Evolutionary conservation across 176 grass and related monocot species (phyloP).

Genomic region (Ensete ventricosum): DNA sequence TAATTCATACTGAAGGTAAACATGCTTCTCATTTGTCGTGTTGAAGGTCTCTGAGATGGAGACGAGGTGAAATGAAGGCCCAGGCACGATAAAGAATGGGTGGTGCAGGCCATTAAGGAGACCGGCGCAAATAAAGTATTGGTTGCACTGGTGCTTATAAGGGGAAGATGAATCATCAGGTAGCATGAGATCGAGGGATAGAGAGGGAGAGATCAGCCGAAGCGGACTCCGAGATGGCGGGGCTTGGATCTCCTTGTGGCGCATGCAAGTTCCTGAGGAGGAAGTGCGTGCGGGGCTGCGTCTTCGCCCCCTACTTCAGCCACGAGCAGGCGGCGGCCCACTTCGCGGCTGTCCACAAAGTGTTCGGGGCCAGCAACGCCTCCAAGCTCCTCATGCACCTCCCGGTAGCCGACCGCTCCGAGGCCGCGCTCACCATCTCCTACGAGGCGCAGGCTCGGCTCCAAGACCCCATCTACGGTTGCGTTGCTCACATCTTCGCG

Average conservation of each 20-base stretch:
- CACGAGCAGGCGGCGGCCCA: slow-evolving; percentile 87
- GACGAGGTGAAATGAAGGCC: neutral
- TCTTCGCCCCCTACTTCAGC: slow-evolving; percentile 97
- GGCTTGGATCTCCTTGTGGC: slow-evolving; percentile 81
- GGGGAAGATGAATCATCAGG: neutral
- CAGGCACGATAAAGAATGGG: too few relatives aligned
- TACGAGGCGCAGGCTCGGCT: slow-evolving; percentile 92
- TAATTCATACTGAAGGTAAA: neutral
- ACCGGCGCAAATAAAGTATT: slow-evolving; percentile 4
- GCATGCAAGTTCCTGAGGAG: slow-evolving; percentile 92
- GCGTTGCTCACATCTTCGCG: slow-evolving; percentile 92
- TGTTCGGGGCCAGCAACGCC: slow-evolving; percentile 88
- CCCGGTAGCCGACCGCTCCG: slow-evolving; percentile 55
- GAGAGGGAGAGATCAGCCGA: neutral
- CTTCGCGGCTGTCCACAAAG: slow-evolving; percentile 92
- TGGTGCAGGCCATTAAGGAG: slow-evolving; percentile 3
- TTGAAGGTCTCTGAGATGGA: too few relatives aligned
- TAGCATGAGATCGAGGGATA: neutral
- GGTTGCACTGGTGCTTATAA: neutral
- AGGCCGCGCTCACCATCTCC: slow-evolving; percentile 83
- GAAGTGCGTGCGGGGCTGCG: slow-evolving; percentile 77
- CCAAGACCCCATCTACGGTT: slow-evolving; percentile 85
- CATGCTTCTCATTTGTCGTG: neutral
- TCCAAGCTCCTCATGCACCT: slow-evolving; percentile 87
- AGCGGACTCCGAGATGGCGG: slow-evolving; percentile 38